Evolutionary conservation across 345 rosid species (phyloP), one percentile per base, ranked within the genome.

Genomic region (Camelina laxa): DNA sequence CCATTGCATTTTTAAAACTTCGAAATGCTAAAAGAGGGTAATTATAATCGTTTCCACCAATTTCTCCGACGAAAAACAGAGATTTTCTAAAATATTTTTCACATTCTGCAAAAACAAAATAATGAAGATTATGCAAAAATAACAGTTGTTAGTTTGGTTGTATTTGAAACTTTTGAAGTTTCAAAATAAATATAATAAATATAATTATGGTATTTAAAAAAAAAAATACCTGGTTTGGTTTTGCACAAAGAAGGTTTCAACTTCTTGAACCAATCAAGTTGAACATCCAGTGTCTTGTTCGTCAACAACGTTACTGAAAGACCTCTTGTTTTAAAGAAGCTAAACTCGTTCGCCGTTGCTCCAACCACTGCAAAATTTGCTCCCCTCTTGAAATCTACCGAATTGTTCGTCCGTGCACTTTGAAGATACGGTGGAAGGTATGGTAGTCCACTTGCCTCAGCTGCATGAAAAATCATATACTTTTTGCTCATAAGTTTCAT

Each of bases 41-140:
- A 64, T 84, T 90, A 75, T 86, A 90, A 70, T 90, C 96, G 59
- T 88, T 90, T 31, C 93, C 96, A 30, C 93, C 96, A 0, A 90
- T 88, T 75, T 90, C 92, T 16, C 93, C 93, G 15, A 90, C 85
- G 53, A 87, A 20, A 73, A 90, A 85, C 16, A 90, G 74, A 6
- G 96, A 84, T 73, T 83, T 90, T 65, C 65, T 85, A 56, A 88
- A 80, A 74, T 84, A 84, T 5, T 21, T 41, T 9, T 80, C 65
- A 41, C 96, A 89, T 16, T 82, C 92, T 89, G 76, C 24, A 35
- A 50, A 14, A 15, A 22, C 0, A 53, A 31, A 16, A 21, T 12
- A 22, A 5, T 0, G 13, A 17, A 49, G 47, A 19, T 31, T 10
- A 65, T 13, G 0, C 4, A 42, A 9, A 27, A 27, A 27, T 27